Evolutionary conservation across 2,329 filamentous ascomycete species (phyloP).

Genomic region (Phaeophleospora eucalypticola): DNA sequence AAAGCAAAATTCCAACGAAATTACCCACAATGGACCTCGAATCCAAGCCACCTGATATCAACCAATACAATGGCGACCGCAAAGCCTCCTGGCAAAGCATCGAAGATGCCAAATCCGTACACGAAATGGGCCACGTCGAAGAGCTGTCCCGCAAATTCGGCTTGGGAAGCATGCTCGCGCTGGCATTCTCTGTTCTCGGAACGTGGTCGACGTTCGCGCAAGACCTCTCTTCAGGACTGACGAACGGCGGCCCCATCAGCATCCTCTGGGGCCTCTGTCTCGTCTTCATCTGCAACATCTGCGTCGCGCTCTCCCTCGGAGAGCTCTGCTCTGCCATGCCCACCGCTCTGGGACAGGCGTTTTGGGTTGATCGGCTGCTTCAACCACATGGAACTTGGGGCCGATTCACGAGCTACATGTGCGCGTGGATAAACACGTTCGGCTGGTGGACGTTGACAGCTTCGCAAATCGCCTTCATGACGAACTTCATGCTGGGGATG

Average conservation of each 20-base stretch:
- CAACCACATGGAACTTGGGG: slow-evolving; percentile 37
- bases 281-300: slow-evolving; percentile 49
- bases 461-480: slow-evolving; percentile 56
- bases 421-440: slow-evolving; percentile 58
- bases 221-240: slow-evolving; percentile 49
- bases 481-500: slow-evolving; percentile 55
- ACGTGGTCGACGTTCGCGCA: slow-evolving; percentile 58
- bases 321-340: slow-evolving; percentile 58
- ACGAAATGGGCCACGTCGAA: slow-evolving; percentile 42
- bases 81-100: slow-evolving; percentile 11
- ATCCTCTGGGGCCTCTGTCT: slow-evolving; percentile 55
- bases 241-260: slow-evolving; percentile 51
- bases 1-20: too few species aligned
- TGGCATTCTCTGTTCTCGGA: slow-evolving; percentile 55
- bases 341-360: slow-evolving; percentile 57
- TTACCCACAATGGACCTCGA: too few species aligned
- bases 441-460: slow-evolving; percentile 57
- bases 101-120: slow-evolving; percentile 39
- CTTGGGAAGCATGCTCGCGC: slow-evolving; percentile 54
- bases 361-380: slow-evolving; percentile 51
- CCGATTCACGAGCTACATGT: slow-evolving; percentile 53
- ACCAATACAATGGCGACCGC: too few species aligned
- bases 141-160: slow-evolving; percentile 48
- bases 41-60: too few species aligned
- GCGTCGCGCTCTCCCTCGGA: slow-evolving; percentile 53